Evolutionary conservation across 2,329 filamentous ascomycete species (phyloP), one percentile per base, ranked within the genome.

Genomic region (Talaromyces atroroseus): DNA sequence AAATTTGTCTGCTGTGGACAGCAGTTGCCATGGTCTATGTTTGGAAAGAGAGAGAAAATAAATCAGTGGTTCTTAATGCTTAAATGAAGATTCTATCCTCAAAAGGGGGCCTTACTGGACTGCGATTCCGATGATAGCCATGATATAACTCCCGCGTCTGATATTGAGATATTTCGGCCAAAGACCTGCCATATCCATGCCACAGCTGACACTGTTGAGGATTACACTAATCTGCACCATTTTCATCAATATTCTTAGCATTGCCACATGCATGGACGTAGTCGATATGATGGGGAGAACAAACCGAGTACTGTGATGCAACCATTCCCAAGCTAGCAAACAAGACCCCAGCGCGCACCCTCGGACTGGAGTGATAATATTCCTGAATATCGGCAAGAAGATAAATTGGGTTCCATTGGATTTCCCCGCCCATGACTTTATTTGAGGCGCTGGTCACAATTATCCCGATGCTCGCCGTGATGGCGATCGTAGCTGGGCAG

Each of bases 141-240:
- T 74, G 45, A 60, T 60, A 18, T 80, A 80, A 1, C 75, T 74
- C 0, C 82, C 82, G 3, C 81, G 76, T 3, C 80, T 71, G 60
- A 83, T 83, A 63, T 81, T 82, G 66, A 84, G 74, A 62, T 76
- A 82, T 40, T 71, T 72, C 0, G 80, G 80, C 59, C 77, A 75
- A 0, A 83, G 64, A 7, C 76, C 80, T 1, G 80, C 74, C 55
- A 83, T 67, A 63, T 84, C 82, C 72, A 83, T 82, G 16, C 78
- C 81, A 3, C 74, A 73, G 0, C 75, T 76, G 60, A 80, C 74
- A 0, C 74, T 73, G 61, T 82, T 82, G 18, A 42, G 38, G 7
- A 42, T 20, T 10, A 42, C 38, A 21, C 38, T 42, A 8, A 42
- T 42, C 38, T 42, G 5, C 20, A 18, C n/a, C 3, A n/a, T 18